Evolutionary conservation across 345 rosid species (phyloP).

Genomic region (Salix arbutifolia): DNA sequence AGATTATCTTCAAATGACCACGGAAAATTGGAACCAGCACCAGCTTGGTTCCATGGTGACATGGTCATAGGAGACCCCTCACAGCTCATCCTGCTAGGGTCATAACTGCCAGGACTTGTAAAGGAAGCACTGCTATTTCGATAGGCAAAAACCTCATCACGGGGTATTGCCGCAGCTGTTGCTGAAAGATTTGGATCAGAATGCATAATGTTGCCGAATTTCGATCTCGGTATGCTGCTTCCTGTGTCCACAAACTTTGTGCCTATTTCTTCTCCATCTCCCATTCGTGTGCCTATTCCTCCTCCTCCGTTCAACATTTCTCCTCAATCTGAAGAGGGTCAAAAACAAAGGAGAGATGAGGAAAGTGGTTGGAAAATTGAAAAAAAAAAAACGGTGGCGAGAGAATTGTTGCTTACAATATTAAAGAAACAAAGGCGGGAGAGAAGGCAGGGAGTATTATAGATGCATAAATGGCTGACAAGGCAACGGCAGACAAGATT

Average conservation of each 20-base stretch:
- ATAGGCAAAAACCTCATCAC: constrained; percentile 40
- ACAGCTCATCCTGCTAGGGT: constrained; percentile 58
- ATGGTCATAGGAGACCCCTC: constrained; percentile 91
- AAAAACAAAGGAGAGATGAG: background rate
- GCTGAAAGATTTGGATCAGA: constrained; percentile 51
- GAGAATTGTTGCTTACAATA: background rate
- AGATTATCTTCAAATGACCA: constrained; percentile 48
- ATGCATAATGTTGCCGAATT: constrained; percentile 24
- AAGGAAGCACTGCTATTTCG: constrained; percentile 80
- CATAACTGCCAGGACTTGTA: constrained; percentile 38
- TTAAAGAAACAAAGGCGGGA: constrained; percentile 23
- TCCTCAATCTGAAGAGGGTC: background rate
- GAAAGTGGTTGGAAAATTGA: background rate
- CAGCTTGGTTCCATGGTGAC: constrained; percentile 93
- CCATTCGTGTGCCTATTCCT: constrained; percentile 1
- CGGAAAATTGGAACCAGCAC: constrained; percentile 41
- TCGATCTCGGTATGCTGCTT: constrained; percentile 27
- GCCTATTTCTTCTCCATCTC: background rate
- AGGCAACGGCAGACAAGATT: constrained; percentile 3
- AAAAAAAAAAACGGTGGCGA: background rate
- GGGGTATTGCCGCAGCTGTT: background rate
- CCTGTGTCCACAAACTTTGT: constrained; percentile 11
- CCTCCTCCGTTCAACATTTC: constrained; percentile 22
- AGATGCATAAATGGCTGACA: constrained; percentile 16
- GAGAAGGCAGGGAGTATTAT: background rate